Base-by-base conservation (phyloP, 2,329 filamentous ascomycete genomes). In the Microdochium paspali region DNA sequence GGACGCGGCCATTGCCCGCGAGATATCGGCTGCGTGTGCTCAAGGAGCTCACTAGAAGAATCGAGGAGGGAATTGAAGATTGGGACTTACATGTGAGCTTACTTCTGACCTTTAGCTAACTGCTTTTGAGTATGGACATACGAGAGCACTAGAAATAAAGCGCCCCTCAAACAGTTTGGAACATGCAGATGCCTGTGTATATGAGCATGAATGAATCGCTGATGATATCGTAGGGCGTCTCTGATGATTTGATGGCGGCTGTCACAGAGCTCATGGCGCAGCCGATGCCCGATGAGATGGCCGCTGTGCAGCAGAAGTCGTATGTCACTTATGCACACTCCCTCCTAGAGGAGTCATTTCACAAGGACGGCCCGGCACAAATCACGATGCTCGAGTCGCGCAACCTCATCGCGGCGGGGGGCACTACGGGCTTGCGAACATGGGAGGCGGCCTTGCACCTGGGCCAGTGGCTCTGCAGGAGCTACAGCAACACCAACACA, bases 81-180 rank as follows among this genome's bases (percentile, higher is more conserved):
- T 90, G 89, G 65, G 87, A 95, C 56, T 75, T 87, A 73, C 81
- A 95, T 84, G 90, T 95, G 84, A 72, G 86, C 71, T 45, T 45
- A 25, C 21, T 10, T 25, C 42, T 52, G 23, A 25, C 26, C 25
- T 47, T 24, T n/a, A 42, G 46, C 7, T 45, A 28, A 30, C 50
- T 44, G 21, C 15, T 45, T 44, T 47, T 20, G 4, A n/a, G n/a
- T 30, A 30, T 30, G 28, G 28, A 30, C n/a, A n/a, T n/a, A n/a
- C n/a, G n/a, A n/a, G n/a, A n/a, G n/a, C n/a, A n/a, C n/a, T n/a
- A n/a, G n/a, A n/a, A n/a, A n/a, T n/a, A n/a, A n/a, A n/a, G n/a
- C n/a, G n/a, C n/a, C n/a, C n/a, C n/a, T n/a, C n/a, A n/a, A n/a
- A n/a, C n/a, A n/a, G n/a, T n/a, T n/a, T n/a, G n/a, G n/a, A n/a